These are phyloP conservation scores for Fusarium piperis DNA, from an alignment of 2,329 filamentous ascomycete species.

Conservation along the genomic window DNA sequence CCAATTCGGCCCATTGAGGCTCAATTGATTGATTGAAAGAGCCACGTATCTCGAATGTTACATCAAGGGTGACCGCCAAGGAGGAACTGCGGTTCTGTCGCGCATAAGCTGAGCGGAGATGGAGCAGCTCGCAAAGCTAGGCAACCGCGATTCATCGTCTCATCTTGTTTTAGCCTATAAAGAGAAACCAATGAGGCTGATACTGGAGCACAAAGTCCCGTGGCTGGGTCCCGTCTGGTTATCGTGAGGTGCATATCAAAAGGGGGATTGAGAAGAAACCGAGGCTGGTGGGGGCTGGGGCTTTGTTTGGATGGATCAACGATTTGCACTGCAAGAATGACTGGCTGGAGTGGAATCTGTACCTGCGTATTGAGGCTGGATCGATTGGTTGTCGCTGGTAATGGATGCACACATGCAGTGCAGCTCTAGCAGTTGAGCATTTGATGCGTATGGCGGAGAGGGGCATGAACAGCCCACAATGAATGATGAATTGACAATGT, in stretches of 20 bases:
- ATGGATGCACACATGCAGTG: not conserved
- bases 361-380: slow-evolving; percentile 32
- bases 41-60: slow-evolving; percentile 25
- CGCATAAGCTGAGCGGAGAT: slow-evolving; percentile 13
- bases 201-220: not conserved
- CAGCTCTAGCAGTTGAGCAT: not conserved
- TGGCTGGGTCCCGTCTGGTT: slow-evolving; percentile 4
- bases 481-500: not conserved
- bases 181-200: slow-evolving; percentile 2
- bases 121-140: not conserved
- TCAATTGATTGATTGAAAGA: slow-evolving; percentile 1
- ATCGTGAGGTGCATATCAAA: not conserved
- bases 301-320: slow-evolving; percentile 20
- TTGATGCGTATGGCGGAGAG: not conserved
- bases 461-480: not conserved
- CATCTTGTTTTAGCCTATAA: not conserved
- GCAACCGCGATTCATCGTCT: not conserved
- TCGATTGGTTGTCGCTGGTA: slow-evolving; percentile 1
- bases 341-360: slow-evolving; percentile 6
- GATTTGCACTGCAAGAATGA: not conserved
- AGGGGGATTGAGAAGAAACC: not conserved
- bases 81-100: slow-evolving; percentile 14
- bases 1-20: slow-evolving; percentile 12
- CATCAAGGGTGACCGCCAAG: not conserved
- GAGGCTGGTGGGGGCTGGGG: slow-evolving; percentile 26